A percentile compares a stretch with the other conserved stretches of the same genome.
phyloP scores from a whole-genome alignment of 352 stramenopile species.

The Phytophthora cactorum region DNA sequence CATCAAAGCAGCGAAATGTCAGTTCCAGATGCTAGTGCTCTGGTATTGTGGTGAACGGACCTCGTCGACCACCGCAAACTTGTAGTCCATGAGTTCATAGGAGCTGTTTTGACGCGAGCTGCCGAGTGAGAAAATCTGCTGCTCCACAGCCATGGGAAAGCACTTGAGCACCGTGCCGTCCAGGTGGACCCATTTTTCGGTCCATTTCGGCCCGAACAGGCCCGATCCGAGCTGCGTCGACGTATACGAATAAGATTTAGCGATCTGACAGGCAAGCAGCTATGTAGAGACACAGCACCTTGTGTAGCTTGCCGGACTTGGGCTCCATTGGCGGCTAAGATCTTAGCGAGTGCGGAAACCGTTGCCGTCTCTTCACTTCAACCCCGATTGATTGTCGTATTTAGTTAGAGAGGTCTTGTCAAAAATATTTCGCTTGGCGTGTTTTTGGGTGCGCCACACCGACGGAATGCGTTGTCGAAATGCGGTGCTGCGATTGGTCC shows the following conservation, averaged over 20 bases:
- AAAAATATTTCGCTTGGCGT: slow-evolving; percentile 12
- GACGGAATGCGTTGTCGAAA: slow-evolving; percentile 25
- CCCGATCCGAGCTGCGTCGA: slow-evolving; percentile 49
- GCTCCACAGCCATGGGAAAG: slow-evolving; percentile 72
- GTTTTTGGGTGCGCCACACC: slow-evolving; percentile 20
- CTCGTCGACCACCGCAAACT: slow-evolving; percentile 51
- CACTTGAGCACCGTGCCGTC: slow-evolving; percentile 77
- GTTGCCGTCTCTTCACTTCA: slow-evolving; percentile 24
- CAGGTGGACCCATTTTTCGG: slow-evolving; percentile 81
- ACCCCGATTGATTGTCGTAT: slow-evolving; percentile 3
- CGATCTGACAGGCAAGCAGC: neutral
- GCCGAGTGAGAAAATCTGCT: slow-evolving; percentile 61
- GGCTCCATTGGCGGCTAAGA: slow-evolving; percentile 42
- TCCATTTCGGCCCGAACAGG: slow-evolving; percentile 79
- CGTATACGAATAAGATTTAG: neutral
- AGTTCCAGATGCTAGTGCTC: neutral
- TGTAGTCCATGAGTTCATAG: slow-evolving; percentile 57
- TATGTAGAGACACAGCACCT: slow-evolving; percentile 34
- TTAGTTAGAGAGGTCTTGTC: neutral
- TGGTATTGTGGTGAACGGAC: slow-evolving; percentile 17
- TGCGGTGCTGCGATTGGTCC: slow-evolving; percentile 5
- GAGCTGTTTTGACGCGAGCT: slow-evolving; percentile 54
- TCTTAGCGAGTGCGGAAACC: slow-evolving; percentile 12
- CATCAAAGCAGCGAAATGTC: slow-evolving; percentile 4
- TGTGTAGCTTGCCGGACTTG: slow-evolving; percentile 73